Conservation (phyloP, 495 filamentous ascomycete genomes). For the Penicillium cinerascens region DNA sequence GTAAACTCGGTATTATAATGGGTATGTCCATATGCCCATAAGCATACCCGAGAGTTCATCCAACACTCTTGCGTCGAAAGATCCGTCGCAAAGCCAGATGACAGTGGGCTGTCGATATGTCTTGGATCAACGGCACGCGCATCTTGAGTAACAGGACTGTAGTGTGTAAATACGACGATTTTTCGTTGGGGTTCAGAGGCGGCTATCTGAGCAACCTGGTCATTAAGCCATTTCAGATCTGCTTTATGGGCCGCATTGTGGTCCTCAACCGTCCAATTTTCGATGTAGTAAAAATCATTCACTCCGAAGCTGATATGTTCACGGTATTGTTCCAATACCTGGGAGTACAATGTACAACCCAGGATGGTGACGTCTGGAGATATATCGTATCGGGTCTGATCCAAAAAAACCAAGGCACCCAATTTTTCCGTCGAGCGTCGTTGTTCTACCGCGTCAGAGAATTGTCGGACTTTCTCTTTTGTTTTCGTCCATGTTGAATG, state of each 20-base stretch:
- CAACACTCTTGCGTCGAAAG: slow-evolving; percentile 44
- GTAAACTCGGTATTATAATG: slow-evolving; percentile 50
- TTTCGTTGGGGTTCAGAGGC: slow-evolving; percentile 30
- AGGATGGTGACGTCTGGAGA: slow-evolving; percentile 37
- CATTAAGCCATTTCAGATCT: slow-evolving; percentile 52
- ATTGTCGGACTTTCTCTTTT: slow-evolving; percentile 18
- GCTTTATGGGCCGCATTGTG: slow-evolving; percentile 38
- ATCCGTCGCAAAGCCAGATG: slow-evolving; percentile 46
- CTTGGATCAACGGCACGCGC: slow-evolving; percentile 34
- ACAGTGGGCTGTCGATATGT: slow-evolving; percentile 38
- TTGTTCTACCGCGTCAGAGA: slow-evolving; percentile 17
- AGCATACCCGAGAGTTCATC: slow-evolving; percentile 36
- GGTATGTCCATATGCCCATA: slow-evolving; percentile 58
- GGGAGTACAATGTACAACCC: slow-evolving; percentile 39
- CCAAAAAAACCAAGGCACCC: slow-evolving; percentile 12
- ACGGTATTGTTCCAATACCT: slow-evolving; percentile 15
- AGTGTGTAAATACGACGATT: slow-evolving; percentile 52
- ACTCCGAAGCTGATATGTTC: slow-evolving; percentile 30
- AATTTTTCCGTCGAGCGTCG: slow-evolving; percentile 13
- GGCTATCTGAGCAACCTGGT: slow-evolving; percentile 35
- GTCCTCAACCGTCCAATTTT: slow-evolving; percentile 42
- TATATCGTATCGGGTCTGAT: slow-evolving; percentile 32
- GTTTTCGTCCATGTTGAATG: slow-evolving; percentile 36
- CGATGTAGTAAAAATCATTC: slow-evolving; percentile 50
- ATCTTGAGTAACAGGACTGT: slow-evolving; percentile 42